Evolutionary conservation across 2,329 filamentous ascomycete genomes (phyloP).

Genomic region (Ilyonectria robusta): DNA sequence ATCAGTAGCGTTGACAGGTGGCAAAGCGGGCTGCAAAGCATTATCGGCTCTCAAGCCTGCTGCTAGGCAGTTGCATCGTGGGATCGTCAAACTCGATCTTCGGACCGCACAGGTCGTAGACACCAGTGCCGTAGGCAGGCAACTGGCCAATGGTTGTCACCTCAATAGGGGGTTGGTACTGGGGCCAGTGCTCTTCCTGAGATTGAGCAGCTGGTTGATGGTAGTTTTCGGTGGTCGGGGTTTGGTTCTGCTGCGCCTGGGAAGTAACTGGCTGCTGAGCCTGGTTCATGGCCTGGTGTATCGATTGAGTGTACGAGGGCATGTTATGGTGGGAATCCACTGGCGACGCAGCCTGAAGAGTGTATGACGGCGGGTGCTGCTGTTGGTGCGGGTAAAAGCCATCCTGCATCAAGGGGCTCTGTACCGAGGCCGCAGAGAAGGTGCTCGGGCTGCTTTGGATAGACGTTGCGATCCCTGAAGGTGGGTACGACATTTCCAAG

Average conservation of each 20-base stretch:
- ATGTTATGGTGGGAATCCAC: slow-evolving; percentile 59
- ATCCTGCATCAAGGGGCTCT: slow-evolving; percentile 68
- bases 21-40: no score
- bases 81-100: slow-evolving; percentile 73
- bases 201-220: slow-evolving; percentile 57
- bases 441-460: slow-evolving; percentile 72
- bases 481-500: slow-evolving; percentile 66
- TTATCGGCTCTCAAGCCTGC: slow-evolving; percentile 70
- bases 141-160: slow-evolving; percentile 68
- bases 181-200: slow-evolving; percentile 68
- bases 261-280: slow-evolving; percentile 54
- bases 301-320: slow-evolving; percentile 60
- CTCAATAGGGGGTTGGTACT: slow-evolving; percentile 71
- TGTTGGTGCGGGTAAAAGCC: slow-evolving; percentile 71
- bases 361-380: slow-evolving; percentile 62
- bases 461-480: slow-evolving; percentile 63
- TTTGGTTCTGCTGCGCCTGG: slow-evolving; percentile 49
- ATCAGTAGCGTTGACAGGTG: no score
- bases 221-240: slow-evolving; percentile 50
- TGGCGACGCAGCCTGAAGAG: slow-evolving; percentile 63
- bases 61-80: slow-evolving; percentile 72
- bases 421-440: slow-evolving; percentile 69
- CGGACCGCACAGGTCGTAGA: slow-evolving; percentile 67
- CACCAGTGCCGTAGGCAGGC: slow-evolving; percentile 63
- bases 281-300: slow-evolving; percentile 55